phyloP scores from a whole-genome alignment of 2,329 filamentous ascomycete genomes.

The Sphaerulina populicola region DNA sequence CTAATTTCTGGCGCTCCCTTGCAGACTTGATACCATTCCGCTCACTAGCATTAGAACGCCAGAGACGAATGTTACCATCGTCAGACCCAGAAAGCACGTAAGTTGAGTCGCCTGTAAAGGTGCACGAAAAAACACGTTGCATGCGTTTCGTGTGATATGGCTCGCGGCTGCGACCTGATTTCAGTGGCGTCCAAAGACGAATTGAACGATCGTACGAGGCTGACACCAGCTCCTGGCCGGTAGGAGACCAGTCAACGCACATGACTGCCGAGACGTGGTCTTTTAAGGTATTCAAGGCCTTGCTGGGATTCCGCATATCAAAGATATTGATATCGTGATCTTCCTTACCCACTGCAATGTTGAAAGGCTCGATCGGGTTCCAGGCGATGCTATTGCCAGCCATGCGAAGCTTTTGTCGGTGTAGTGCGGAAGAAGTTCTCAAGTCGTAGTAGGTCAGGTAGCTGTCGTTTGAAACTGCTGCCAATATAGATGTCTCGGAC shows the following conservation, averaged over 20 bases:
- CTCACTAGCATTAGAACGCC: slow-evolving; percentile 78
- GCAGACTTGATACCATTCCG: slow-evolving; percentile 79
- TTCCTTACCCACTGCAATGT: slow-evolving; percentile 86
- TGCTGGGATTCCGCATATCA: slow-evolving; percentile 66
- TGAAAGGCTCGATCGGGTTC: slow-evolving; percentile 97
- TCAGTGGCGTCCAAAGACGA: slow-evolving; percentile 69
- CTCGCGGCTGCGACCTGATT: slow-evolving; percentile 69
- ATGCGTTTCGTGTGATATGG: slow-evolving; percentile 97
- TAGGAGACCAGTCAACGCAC: slow-evolving; percentile 92
- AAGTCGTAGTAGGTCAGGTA: slow-evolving; percentile 87
- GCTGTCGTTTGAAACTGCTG: slow-evolving; percentile 74
- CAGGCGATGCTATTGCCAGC: slow-evolving; percentile 77
- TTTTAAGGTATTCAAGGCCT: slow-evolving; percentile 80
- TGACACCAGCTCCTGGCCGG: slow-evolving; percentile 84
- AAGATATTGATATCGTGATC: slow-evolving; percentile 92
- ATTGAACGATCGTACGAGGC: slow-evolving; percentile 85
- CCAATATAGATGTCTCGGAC: slow-evolving; percentile 83
- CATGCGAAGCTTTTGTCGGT: slow-evolving; percentile 72
- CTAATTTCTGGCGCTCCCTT: slow-evolving; percentile 74
- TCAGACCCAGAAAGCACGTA: slow-evolving; percentile 88
- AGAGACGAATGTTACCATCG: slow-evolving; percentile 83
- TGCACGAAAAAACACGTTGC: slow-evolving; percentile 82
- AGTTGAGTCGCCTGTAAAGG: slow-evolving; percentile 80
- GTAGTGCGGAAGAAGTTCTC: slow-evolving; percentile 72
- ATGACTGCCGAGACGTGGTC: slow-evolving; percentile 88